Evolutionary conservation across 331 rosid species (phyloP), one percentile per base, ranked within the genome.

Genomic region (Quercus lobata): DNA sequence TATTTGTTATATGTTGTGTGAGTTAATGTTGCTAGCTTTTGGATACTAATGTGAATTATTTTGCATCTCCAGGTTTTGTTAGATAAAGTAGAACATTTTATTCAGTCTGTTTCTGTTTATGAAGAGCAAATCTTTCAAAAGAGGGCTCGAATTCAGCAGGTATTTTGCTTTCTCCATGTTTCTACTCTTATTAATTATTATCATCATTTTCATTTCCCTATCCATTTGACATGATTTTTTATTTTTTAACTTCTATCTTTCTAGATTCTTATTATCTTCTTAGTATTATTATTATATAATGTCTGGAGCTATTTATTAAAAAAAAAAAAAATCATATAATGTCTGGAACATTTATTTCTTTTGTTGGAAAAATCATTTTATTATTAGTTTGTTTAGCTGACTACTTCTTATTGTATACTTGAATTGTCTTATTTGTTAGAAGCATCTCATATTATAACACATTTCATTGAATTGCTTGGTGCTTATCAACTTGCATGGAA

Each of bases 101-200:
- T 89, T 75, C 96, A 93, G 82, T 77, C 96, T 60, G 90, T 93
- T 79, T 90, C 99, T 65, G 89, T 89, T 71, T 74, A 89, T 81
- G 99, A 95, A 85, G 91, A 86, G 57, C 98, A 93, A 84, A 95
- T 95, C 63, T 95, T 95, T 86, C 98, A 91, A 85, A 95, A 95
- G 80, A 91, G 99, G 82, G 86, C 81, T 82, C 89, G 99, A 79
- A 88, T 93, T 79, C 99, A 93, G 89, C 96, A 86, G 99, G 99
- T 95, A 76, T 74, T 73, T 35, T 54, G 69, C 80, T 61, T 75
- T 80, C 71, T 72, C 72, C 81, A 3, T 63, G 57, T 77, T 49
- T 73, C 62, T 76, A 21, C 19, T 71, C 8, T 49, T 49, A 63
- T 63, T 29, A 29, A 27, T 19, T 49, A 63, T 29, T 16, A 29